Conservation (phyloP, 352 stramenopile species). For the Phytopythium aichiense region DNA sequence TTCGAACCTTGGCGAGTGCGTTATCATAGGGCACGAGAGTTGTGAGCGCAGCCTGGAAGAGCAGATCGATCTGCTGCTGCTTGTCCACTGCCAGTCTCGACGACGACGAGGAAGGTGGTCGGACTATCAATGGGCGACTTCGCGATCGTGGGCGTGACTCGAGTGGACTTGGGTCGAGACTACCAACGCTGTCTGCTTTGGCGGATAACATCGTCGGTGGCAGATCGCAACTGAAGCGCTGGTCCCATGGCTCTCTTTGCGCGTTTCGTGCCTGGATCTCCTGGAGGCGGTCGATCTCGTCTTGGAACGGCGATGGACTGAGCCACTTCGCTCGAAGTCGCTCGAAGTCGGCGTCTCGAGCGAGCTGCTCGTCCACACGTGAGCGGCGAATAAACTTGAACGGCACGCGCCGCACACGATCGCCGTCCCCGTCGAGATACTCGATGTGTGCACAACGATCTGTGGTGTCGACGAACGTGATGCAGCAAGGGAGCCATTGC, state of each 20-base stretch:
- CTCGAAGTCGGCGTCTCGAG: slow-evolving; percentile 22
- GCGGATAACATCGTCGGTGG: neutral
- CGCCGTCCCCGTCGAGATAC: slow-evolving; percentile 41
- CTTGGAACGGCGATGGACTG: slow-evolving; percentile 18
- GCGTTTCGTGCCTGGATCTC: slow-evolving; percentile 24
- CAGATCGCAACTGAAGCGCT: neutral
- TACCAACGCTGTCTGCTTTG: neutral
- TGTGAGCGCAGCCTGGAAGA: slow-evolving; percentile 28
- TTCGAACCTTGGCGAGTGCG: slow-evolving; percentile 14
- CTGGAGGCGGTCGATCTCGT: slow-evolving; percentile 36
- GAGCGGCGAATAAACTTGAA: slow-evolving; percentile 31
- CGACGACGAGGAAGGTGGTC: neutral
- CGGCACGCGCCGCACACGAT: slow-evolving; percentile 38
- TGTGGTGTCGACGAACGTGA: slow-evolving; percentile 23
- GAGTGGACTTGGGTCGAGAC: neutral
- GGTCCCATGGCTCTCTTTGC: slow-evolving; percentile 22
- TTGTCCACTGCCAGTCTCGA: neutral
- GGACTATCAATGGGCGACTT: slow-evolving; percentile 1
- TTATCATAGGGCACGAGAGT: slow-evolving; percentile 38
- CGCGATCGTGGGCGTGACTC: slow-evolving; percentile 11
- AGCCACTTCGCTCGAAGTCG: slow-evolving; percentile 30
- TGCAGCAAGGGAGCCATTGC: slow-evolving; percentile 34
- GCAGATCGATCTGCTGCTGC: slow-evolving; percentile 14
- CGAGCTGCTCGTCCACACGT: slow-evolving; percentile 22
- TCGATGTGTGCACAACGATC: slow-evolving; percentile 28